Base-by-base conservation (phyloP, 148 eudicot genomes). In the Rhododendron molle region DNA sequence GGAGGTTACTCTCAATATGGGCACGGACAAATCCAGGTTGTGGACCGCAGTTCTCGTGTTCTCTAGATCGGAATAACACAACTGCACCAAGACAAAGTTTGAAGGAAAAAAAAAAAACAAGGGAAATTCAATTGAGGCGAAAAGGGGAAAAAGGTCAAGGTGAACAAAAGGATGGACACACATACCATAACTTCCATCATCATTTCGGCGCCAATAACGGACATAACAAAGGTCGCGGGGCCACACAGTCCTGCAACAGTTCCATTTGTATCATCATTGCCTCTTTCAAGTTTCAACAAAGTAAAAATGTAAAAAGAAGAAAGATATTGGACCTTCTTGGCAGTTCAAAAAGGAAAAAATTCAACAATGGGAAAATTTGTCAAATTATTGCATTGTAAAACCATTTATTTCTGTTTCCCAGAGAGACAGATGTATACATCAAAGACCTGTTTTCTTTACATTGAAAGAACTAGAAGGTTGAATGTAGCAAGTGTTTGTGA, bases 121-220 rank as follows among this genome's bases (percentile, higher is more conserved):
- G 21, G 78, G 79, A 43, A 88, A 40, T 52, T 47, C 32, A 83
- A 10, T 72, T 81, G 78, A 83, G 73, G 34, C 62, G 28, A 73
- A 16, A 43, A 69, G 50, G 77, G 52, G 26, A 32, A 86, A 74
- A 76, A 81, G 65, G 52, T 18, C 12, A 72, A 50, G 82, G 52
- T 30, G 44, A 34, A 62, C 78, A 78, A 26, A 43, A 81, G 65
- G 28, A 26, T 79, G 49, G 26, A 78, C 81, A 67, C 90, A 87
- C 90, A 87, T 84, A 95, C 99, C 99, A 87, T 95, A 97, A 88
- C 99, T 97, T 84, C 98, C 99, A 90, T 97, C 99, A 84, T 97
- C 99, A 93, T 97, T 97, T 77, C 99, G 98, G 83, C 99, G 99
- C 99, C 99, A 97, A 85, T 97, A 97, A 43, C 99, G 96, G 84